Conservation (phyloP, 805 yeast genomes). For the Starmerella ratchasimensis region DNA sequence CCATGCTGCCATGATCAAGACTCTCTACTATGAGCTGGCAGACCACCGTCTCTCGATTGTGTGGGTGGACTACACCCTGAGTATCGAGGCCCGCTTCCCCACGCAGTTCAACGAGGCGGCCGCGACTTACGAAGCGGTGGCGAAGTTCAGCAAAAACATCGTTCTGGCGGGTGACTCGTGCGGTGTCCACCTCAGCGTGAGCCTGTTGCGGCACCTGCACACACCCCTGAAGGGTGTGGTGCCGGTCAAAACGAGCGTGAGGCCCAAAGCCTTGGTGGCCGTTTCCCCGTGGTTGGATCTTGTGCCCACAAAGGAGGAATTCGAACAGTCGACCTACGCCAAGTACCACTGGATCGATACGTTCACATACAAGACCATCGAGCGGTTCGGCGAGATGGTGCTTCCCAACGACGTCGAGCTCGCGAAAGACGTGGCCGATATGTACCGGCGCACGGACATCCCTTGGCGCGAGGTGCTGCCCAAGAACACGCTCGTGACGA, state of each 20-base stretch:
- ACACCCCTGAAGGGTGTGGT: slow-evolving; percentile 4
- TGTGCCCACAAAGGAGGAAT: not conserved
- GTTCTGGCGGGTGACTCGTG: slow-evolving; percentile 25
- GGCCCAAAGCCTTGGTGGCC: slow-evolving; percentile 1
- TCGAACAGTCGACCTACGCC: not conserved
- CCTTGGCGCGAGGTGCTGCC: slow-evolving; percentile 7
- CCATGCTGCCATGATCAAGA: slow-evolving; percentile 5
- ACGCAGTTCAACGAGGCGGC: slow-evolving; percentile 21
- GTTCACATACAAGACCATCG: not conserved
- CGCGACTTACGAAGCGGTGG: slow-evolving; percentile 15
- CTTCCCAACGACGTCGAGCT: not conserved
- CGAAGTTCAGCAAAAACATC: slow-evolving; percentile 14
- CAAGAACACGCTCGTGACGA: slow-evolving; percentile 1
- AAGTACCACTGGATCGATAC: not conserved
- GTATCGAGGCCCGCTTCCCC: slow-evolving; percentile 18
- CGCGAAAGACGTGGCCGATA: not conserved
- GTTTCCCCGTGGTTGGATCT: slow-evolving; percentile 4
- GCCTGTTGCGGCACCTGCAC: slow-evolving; percentile 5
- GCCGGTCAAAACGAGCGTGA: not conserved
- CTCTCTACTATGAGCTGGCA: slow-evolving; percentile 3
- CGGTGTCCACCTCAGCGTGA: slow-evolving; percentile 23
- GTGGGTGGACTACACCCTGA: slow-evolving; percentile 23
- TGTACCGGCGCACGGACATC: not conserved
- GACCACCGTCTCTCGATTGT: slow-evolving; percentile 19
- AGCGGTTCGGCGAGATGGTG: not conserved